Percentiles rank a stretch among this genome's conserved stretches.
These are phyloP conservation scores for Yamadazyma kitorensis DNA, from an alignment of 805 yeast genomes.

Conservation along the genomic window DNA sequence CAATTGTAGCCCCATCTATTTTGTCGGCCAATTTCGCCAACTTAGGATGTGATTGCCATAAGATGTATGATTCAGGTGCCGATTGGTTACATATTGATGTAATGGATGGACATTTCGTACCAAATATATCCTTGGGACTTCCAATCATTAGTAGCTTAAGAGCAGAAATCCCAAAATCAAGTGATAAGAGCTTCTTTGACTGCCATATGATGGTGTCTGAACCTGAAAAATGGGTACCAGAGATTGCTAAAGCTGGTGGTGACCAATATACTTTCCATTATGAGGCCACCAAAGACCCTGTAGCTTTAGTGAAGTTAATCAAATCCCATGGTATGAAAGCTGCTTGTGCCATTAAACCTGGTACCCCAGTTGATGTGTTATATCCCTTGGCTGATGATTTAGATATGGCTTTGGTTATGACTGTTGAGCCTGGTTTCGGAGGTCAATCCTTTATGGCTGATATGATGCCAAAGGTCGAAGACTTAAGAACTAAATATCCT, in stretches of 20 bases:
- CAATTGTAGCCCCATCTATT: slow-evolving; percentile 92
- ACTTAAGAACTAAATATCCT: slow-evolving; percentile 71
- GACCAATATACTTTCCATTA: slow-evolving; percentile 95
- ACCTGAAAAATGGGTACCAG: slow-evolving; percentile 93
- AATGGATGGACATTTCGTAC: slow-evolving; percentile 99
- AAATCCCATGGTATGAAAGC: slow-evolving; percentile 83
- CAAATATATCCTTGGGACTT: slow-evolving; percentile 92
- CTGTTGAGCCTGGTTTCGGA: slow-evolving; percentile 99
- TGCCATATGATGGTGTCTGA: slow-evolving; percentile 97
- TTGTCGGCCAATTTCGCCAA: slow-evolving; percentile 90
- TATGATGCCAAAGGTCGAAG: slow-evolving; percentile 94
- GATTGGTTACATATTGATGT: slow-evolving; percentile 98
- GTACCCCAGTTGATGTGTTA: slow-evolving; percentile 81
- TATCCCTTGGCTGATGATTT: slow-evolving; percentile 70
- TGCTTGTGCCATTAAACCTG: slow-evolving; percentile 93
- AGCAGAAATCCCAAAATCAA: slow-evolving; percentile 67
- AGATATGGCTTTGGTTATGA: slow-evolving; percentile 97
- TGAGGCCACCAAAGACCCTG: slow-evolving; percentile 84
- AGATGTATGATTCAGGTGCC: slow-evolving; percentile 74
- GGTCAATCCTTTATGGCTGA: slow-evolving; percentile 94
- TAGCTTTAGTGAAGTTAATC: slow-evolving; percentile 70
- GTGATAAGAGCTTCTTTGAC: slow-evolving; percentile 62
- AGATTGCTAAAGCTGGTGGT: slow-evolving; percentile 90
- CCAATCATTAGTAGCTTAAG: slow-evolving; percentile 81
- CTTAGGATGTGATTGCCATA: slow-evolving; percentile 82